These are phyloP conservation scores for Plasmodium fragile DNA, from an alignment of 169 alveolate species.

Conservation along the genomic window DNA sequence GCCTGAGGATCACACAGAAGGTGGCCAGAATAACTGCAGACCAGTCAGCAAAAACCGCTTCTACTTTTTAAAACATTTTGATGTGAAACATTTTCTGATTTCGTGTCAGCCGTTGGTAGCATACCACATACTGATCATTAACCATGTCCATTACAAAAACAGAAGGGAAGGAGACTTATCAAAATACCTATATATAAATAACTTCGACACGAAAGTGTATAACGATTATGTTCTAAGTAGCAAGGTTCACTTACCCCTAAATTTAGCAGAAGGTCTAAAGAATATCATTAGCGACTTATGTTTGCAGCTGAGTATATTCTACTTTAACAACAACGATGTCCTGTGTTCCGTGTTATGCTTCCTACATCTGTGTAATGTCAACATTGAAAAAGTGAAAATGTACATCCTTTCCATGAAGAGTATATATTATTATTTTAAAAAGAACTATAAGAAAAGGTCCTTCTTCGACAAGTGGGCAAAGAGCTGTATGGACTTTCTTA, in stretches of 20 bases:
- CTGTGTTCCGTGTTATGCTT: slow-evolving; percentile 44
- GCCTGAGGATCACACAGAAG: neutral
- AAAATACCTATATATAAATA: slow-evolving; percentile 24
- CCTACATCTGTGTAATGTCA: slow-evolving; percentile 44
- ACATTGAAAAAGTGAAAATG: slow-evolving; percentile 50
- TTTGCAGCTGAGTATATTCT: slow-evolving; percentile 31
- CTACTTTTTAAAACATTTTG: slow-evolving; percentile 39
- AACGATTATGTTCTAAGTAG: slow-evolving; percentile 36
- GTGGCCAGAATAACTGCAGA: neutral
- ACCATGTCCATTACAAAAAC: slow-evolving; percentile 9
- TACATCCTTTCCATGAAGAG: slow-evolving; percentile 42
- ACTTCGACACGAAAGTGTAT: neutral
- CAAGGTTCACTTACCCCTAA: slow-evolving; percentile 22
- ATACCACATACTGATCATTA: slow-evolving; percentile 38
- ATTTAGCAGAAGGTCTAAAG: slow-evolving; percentile 19
- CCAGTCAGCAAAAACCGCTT: slow-evolving; percentile 18
- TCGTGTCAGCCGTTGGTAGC: slow-evolving; percentile 59
- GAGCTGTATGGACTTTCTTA: slow-evolving; percentile 20
- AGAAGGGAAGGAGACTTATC: neutral
- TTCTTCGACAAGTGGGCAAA: slow-evolving; percentile 42
- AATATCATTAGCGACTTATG: slow-evolving; percentile 11
- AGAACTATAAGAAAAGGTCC: slow-evolving; percentile 22
- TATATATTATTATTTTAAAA: slow-evolving; percentile 50
- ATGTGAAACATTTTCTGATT: slow-evolving; percentile 29
- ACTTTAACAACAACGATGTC: slow-evolving; percentile 33